Percentiles rank a stretch among this genome's conserved stretches.
Conservation (phyloP, 352 stramenopile genomes). For the Globisporangium cystogenes region DNA sequence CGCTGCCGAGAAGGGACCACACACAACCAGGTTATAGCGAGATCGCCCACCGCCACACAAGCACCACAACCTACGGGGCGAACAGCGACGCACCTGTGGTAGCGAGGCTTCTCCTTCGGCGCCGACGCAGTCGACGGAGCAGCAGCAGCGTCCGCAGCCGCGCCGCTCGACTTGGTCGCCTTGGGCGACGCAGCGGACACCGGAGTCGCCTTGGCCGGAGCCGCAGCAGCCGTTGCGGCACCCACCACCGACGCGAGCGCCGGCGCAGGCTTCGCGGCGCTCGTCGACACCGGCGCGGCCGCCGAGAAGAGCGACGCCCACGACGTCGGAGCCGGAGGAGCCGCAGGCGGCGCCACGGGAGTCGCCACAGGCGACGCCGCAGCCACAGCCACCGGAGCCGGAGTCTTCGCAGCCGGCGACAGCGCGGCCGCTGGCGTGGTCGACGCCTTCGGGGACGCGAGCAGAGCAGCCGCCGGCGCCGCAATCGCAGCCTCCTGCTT, state of each 20-base stretch:
- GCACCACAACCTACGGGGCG: background rate
- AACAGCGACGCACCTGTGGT: slow-evolving; percentile 23
- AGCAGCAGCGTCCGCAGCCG: slow-evolving; percentile 5
- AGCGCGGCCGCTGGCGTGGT: background rate
- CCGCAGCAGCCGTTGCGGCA: slow-evolving; percentile 20
- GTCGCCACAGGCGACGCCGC: slow-evolving; percentile 12
- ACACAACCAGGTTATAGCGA: background rate
- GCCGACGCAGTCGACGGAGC: slow-evolving; percentile 16
- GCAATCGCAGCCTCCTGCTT: slow-evolving; percentile 10
- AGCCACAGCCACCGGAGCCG: slow-evolving; percentile 1
- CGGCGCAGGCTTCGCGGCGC: slow-evolving; percentile 6
- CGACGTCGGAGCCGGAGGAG: slow-evolving; percentile 32
- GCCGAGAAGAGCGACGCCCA: slow-evolving; percentile 50
- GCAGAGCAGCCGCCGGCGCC: background rate
- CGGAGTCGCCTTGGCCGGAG: slow-evolving; percentile 15
- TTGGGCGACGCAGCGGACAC: slow-evolving; percentile 12
- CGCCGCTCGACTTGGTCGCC: slow-evolving; percentile 4
- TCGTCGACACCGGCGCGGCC: slow-evolving; percentile 10
- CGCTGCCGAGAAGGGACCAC: slow-evolving; percentile 20
- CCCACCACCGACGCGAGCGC: slow-evolving; percentile 12
- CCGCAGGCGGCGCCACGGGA: slow-evolving; percentile 11
- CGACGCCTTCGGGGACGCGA: slow-evolving; percentile 13
- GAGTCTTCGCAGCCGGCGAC: background rate
- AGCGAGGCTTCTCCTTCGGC: slow-evolving; percentile 48
- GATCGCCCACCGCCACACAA: background rate